phyloP scores from a whole-genome alignment of 495 filamentous ascomycete genomes.

The Chaetomium cochliodes region DNA sequence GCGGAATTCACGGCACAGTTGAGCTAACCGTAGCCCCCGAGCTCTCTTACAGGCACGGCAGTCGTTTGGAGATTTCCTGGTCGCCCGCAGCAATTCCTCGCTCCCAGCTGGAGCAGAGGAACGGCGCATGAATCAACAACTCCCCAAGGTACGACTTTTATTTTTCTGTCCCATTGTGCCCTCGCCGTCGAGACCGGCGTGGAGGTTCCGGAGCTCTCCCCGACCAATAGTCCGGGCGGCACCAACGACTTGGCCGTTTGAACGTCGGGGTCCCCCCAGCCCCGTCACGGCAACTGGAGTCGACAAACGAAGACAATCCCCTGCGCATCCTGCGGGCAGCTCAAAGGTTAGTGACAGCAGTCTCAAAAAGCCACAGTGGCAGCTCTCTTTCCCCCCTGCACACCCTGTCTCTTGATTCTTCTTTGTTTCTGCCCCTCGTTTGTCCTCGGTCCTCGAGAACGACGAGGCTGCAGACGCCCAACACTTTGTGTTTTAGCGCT shows the following conservation, averaged over 20 bases:
- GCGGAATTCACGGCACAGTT: background rate
- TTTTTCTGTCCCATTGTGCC: constrained; percentile 15
- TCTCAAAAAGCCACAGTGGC: constrained; percentile 30
- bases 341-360: constrained; percentile 33
- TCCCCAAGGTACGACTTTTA: constrained; percentile 44
- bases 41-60: constrained; percentile 27
- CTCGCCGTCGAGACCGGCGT: constrained; percentile 7
- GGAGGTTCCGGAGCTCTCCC: constrained; percentile 17
- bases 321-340: constrained; percentile 12
- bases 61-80: constrained; percentile 22
- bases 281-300: constrained; percentile 1
- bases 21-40: constrained; percentile 25
- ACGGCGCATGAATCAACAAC: constrained; percentile 52
- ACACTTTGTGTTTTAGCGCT: background rate
- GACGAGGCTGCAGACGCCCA: constrained; percentile 20
- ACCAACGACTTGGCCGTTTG: constrained; percentile 29
- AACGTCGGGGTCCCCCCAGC: constrained; percentile 17
- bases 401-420: constrained; percentile 11
- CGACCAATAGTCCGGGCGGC: constrained; percentile 27
- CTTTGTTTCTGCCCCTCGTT: background rate
- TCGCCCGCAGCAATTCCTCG: constrained; percentile 37
- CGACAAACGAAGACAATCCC: constrained; percentile 15
- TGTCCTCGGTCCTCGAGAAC: background rate
- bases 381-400: constrained; percentile 17
- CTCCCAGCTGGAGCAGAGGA: constrained; percentile 41